Percentiles rank a stretch among this genome's conserved stretches.
Evolutionary conservation across 257 asterid genomes (phyloP).

Genomic region (Paulownia fortunei): DNA sequence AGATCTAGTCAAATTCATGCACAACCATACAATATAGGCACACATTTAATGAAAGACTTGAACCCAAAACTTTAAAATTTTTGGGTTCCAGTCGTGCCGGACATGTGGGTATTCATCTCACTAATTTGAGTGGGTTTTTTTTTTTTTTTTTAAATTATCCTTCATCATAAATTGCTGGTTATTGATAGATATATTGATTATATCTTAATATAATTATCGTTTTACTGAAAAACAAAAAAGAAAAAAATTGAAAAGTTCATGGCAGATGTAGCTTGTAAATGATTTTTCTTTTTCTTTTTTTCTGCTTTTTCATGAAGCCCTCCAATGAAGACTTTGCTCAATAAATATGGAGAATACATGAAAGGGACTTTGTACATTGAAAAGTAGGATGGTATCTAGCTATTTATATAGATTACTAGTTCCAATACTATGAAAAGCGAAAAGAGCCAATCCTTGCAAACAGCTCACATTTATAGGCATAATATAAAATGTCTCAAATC

Average conservation of each 20-base stretch:
- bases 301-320: not conserved
- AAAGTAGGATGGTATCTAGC: not conserved
- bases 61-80: no score
- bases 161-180: no score
- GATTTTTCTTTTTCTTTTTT: no score
- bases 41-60: no score
- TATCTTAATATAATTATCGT: not conserved
- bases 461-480: not conserved
- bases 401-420: not conserved
- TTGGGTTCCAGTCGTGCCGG: no score
- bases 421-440: not conserved
- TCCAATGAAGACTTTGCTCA: not conserved
- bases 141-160: no score
- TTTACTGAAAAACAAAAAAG: no score
- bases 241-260: not conserved
- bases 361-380: not conserved
- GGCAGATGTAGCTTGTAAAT: not conserved
- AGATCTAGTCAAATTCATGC: no score
- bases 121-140: no score
- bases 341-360: not conserved
- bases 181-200: no score
- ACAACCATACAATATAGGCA: no score
- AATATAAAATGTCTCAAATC: conserved; percentile 24
- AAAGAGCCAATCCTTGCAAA: not conserved
- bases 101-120: no score